Conservation (phyloP, 306 rosid genomes). For the Cucurbita moschata region DNA sequence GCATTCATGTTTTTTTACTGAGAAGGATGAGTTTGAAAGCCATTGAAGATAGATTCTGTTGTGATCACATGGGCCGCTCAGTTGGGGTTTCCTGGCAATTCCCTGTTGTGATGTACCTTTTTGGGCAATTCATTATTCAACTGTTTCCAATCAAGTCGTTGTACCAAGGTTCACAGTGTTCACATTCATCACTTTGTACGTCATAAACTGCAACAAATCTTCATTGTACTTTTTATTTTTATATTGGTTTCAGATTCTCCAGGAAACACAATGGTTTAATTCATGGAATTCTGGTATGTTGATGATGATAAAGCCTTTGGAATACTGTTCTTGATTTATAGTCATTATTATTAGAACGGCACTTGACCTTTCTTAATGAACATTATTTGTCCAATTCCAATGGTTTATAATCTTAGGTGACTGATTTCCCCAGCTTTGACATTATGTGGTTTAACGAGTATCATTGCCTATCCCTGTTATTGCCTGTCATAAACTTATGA, state of each 20-base stretch:
- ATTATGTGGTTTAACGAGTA: not conserved
- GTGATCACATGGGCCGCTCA: not conserved
- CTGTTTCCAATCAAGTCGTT: not conserved
- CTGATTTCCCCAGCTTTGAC: not conserved
- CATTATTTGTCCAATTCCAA: not conserved
- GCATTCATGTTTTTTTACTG: not conserved
- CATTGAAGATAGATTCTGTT: not conserved
- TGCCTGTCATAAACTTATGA: no score
- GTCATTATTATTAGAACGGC: not conserved
- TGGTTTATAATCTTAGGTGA: not conserved
- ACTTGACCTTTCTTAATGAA: not conserved
- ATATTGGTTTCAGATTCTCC: not conserved
- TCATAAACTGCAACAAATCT: not conserved
- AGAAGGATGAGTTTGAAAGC: not conserved
- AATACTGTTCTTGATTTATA: not conserved
- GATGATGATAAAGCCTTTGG: not conserved
- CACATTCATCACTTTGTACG: not conserved
- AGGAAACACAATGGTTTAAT: not conserved
- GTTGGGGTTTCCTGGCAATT: not conserved
- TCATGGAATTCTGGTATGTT: not conserved
- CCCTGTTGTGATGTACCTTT: not conserved
- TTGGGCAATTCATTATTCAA: not conserved
- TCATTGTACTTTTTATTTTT: not conserved
- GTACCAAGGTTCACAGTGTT: not conserved
- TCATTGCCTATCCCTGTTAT: no score